Base-by-base conservation (phyloP, 1,284 basidiomycete species). In the Pyrrhoderma lamaoense region DNA sequence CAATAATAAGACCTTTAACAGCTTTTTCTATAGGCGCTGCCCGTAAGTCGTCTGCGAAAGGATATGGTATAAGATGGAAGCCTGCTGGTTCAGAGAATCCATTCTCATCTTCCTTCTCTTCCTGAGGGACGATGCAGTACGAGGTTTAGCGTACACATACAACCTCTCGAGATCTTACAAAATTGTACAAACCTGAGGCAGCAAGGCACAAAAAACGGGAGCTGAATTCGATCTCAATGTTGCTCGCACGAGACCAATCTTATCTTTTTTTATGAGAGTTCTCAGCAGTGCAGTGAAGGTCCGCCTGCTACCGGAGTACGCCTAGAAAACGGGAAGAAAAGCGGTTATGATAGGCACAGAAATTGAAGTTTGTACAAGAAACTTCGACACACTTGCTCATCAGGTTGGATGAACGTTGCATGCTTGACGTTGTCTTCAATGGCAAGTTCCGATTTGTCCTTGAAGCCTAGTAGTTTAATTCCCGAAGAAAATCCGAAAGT, bases 41-140 rank as follows among this genome's bases (percentile, higher is more conserved):
- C 43, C 95, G 82, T 45, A 99, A 85, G 61, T 99, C 96, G 63
- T 99, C 95, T 5, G 89, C 88, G 62, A 89, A 99, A 0, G 95
- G 94, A 21, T 98, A 67, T 8, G 85, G 83, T 54, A 97, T 87
- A 47, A 98, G 73, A 67, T 98, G 91, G 65, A 99, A 90, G 1
- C 96, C 96, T 0, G 90, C 82, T 18, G 95, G 91, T 47, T 88
- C 82, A 38, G 77, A 74, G 76, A 91, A 85, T 1, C 89, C 89
- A 7, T 75, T 79, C 40, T 85, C 80, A 45, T 85, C 82, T 34
- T 74, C 69, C 31, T 77, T 77, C 65, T 95, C 91, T 56, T 82
- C 84, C 78, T 90, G 61, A 43, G 37, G 51, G 44, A 18, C 39
- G 7, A 42, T 37, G 11, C 16, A 16, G 8, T 46, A 42, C 45